phyloP scores from a whole-genome alignment of 768 basidiomycete genomes.

The Tephrocybe sp. region DNA sequence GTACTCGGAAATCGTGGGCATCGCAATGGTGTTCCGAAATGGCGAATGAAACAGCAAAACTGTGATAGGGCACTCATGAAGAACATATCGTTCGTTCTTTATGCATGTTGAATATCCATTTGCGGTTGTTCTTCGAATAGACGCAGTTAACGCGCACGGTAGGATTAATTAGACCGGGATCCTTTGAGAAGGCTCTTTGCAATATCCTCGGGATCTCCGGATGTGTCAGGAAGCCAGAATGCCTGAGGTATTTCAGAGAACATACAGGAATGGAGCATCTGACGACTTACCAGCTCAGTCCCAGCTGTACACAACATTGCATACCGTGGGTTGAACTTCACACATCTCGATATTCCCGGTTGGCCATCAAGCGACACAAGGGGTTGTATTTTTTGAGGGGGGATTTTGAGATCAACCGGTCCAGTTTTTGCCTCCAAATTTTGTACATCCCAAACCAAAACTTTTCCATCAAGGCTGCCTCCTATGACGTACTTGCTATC shows the following conservation, averaged over 20 bases:
- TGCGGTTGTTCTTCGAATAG: background rate
- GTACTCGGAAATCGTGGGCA: too few relatives aligned
- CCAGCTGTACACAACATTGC: conserved; percentile 89
- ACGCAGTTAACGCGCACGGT: background rate
- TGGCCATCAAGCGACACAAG: conserved; percentile 67
- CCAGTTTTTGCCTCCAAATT: conserved; percentile 52
- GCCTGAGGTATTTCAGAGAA: conserved; percentile 26
- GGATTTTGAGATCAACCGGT: conserved; percentile 50
- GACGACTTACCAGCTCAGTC: conserved; percentile 65
- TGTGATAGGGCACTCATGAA: too few relatives aligned
- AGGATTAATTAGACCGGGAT: conserved; percentile 18
- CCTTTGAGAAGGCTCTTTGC: conserved; percentile 69
- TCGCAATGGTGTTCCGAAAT: too few relatives aligned
- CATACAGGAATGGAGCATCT: background rate
- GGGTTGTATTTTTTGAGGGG: conserved; percentile 43
- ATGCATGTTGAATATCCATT: background rate
- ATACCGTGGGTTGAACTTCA: conserved; percentile 85
- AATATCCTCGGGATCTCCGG: conserved; percentile 66
- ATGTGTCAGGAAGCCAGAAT: conserved; percentile 53
- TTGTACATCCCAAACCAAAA: conserved; percentile 87
- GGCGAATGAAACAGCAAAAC: too few relatives aligned
- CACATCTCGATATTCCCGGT: conserved; percentile 79
- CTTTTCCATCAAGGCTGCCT: conserved; percentile 81
- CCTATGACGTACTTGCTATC: conserved; percentile 89
- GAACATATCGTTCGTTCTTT: background rate